phyloP scores from a whole-genome alignment of 306 rosid species.

The Vicia sativa region DNA sequence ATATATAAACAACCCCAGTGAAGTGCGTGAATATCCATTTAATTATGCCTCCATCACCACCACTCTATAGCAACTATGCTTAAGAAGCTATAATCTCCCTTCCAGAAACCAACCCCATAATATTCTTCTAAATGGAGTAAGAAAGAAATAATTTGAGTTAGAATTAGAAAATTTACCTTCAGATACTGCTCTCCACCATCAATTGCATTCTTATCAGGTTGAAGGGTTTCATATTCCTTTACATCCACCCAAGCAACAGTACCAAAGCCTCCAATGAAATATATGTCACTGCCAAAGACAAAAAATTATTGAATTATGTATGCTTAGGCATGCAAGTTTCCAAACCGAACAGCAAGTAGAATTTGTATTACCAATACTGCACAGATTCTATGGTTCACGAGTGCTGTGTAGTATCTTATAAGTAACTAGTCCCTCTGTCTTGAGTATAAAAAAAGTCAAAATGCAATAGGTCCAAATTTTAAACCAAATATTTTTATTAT shows the following conservation, averaged over 20 bases:
- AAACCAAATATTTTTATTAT: too few species aligned
- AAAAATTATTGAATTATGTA: conserved; percentile 33
- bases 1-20: conserved; percentile 15
- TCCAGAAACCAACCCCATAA: conserved; percentile 32
- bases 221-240: conserved; percentile 85
- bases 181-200: conserved; percentile 94
- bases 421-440: too few species aligned
- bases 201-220: conserved; percentile 97
- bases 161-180: conserved; percentile 60
- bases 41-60: conserved; percentile 22
- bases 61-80: conserved; percentile 23
- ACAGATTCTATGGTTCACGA: not conserved
- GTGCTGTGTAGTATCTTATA: not conserved
- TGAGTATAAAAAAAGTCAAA: too few species aligned
- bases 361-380: conserved; percentile 18
- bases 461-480: too few species aligned
- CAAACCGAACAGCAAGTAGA: conserved; percentile 19
- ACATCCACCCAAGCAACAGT: conserved; percentile 99
- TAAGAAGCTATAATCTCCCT: conserved; percentile 16
- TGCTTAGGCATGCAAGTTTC: conserved; percentile 32
- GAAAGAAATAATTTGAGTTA: not conserved
- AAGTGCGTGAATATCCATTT: conserved; percentile 6
- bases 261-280: conserved; percentile 99
- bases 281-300: conserved; percentile 73
- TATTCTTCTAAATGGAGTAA: not conserved